Percentiles rank a stretch among this genome's conserved stretches.
phyloP scores from a whole-genome alignment of 352 stramenopile species.

The Globisporangium echinulatum region DNA sequence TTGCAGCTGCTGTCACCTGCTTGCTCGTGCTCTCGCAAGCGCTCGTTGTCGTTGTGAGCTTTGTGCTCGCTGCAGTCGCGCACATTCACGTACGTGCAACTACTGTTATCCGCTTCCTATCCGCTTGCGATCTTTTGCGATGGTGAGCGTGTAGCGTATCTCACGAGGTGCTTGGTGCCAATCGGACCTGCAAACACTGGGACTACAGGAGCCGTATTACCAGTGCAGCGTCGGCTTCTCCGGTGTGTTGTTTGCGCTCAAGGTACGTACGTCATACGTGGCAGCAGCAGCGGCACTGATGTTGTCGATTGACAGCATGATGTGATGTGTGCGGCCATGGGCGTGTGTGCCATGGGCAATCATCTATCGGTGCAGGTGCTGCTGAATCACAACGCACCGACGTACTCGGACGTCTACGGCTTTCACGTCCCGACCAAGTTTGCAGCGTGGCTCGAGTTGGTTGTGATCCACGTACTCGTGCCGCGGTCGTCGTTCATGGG shows the following conservation, averaged over 20 bases:
- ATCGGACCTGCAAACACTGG: neutral
- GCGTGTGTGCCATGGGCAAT: neutral
- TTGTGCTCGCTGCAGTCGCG: slow-evolving; percentile 24
- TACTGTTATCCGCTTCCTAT: neutral
- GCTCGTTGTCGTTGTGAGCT: slow-evolving; percentile 43
- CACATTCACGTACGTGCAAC: slow-evolving; percentile 10
- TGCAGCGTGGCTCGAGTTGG: slow-evolving; percentile 82
- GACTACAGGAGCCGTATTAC: slow-evolving; percentile 22
- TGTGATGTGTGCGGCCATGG: too few species aligned
- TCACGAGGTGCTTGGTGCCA: neutral
- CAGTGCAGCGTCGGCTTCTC: slow-evolving; percentile 80
- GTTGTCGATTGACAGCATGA: neutral
- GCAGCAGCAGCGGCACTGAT: neutral
- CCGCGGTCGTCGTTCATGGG: slow-evolving; percentile 79
- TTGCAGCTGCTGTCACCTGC: slow-evolving; percentile 37
- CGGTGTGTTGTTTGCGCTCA: slow-evolving; percentile 70
- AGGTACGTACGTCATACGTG: slow-evolving; percentile 22
- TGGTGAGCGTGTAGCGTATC: too few species aligned
- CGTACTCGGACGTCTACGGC: slow-evolving; percentile 52
- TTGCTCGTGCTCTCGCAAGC: slow-evolving; percentile 59
- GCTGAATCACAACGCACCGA: slow-evolving; percentile 69
- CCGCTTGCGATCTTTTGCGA: too few species aligned
- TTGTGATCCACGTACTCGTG: slow-evolving; percentile 78
- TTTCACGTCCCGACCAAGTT: slow-evolving; percentile 84
- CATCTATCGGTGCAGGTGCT: slow-evolving; percentile 47